These are phyloP conservation scores for Auriculariales sp. DNA, from an alignment of 768 basidiomycete species.

Conservation along the genomic window DNA sequence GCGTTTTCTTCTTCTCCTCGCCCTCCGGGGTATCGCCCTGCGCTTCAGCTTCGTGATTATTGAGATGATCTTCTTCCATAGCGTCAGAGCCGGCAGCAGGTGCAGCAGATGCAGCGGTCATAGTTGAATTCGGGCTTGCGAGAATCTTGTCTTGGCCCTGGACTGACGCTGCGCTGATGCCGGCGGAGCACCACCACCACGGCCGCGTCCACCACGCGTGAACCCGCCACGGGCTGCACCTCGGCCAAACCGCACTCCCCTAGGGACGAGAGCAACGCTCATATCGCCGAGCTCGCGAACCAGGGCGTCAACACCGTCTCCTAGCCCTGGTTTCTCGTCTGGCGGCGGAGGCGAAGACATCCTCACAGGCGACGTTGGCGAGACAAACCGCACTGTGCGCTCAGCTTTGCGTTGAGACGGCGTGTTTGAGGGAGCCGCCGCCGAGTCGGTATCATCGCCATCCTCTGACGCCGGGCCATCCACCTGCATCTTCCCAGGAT, in stretches of 20 bases:
- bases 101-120: no score
- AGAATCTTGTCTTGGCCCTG: no score
- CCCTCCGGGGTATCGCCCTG: no score
- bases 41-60: no score
- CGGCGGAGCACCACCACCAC: not conserved
- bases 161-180: no score
- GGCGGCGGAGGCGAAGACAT: slow-evolving; percentile 5
- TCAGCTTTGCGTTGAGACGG: not conserved
- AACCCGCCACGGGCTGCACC: slow-evolving; percentile 48
- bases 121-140: no score
- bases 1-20: not conserved
- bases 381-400: not conserved
- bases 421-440: not conserved
- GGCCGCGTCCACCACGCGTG: slow-evolving; percentile 8
- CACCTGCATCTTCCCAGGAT: slow-evolving; percentile 11
- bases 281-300: slow-evolving; percentile 32
- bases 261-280: slow-evolving; percentile 52
- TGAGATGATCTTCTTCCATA: no score
- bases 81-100: no score
- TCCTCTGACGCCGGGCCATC: slow-evolving; percentile 15
- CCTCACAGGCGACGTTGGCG: no score
- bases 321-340: slow-evolving; percentile 10
- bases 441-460: slow-evolving; percentile 12
- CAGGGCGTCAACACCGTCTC: slow-evolving; percentile 27
- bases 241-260: slow-evolving; percentile 57